Base-by-base conservation (phyloP, 352 stramenopile genomes). In the Peronospora tabacina region DNA sequence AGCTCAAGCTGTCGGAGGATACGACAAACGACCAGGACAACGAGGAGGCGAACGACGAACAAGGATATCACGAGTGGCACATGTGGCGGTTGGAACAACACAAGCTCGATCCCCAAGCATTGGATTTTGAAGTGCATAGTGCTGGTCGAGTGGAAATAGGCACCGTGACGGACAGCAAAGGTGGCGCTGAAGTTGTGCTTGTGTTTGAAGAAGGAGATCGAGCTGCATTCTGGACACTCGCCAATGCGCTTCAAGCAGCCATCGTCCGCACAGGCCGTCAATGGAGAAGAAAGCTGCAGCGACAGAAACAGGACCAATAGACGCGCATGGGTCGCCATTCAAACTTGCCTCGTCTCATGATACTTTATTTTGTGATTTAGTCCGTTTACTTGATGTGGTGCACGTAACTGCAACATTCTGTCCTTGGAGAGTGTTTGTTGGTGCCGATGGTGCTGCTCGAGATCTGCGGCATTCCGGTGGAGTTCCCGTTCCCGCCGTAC, bases 401-500 rank as follows among this genome's bases (percentile, higher is more conserved):
- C 17, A 42, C 36, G 17, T 4, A 28, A 68, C 19, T 57, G 60
- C 55, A 65, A 58, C 54, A 42, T 63, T 49, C 5, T 12, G n/a
- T 11, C n/a, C 22, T 15, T n/a, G 20, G 3, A 38, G 34, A 49
- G 42, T 41, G 39, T 43, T 44, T 34, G 22, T 5, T 26, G 22
- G 2, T 22, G 19, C 33, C 19, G 33, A 5, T 90, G 84, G 82
- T 92, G 50, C 66, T 52, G 62, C 60, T 96, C 35, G 66, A 92
- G 57, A 90, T 97, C 45, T 82, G 78, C 63, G 84, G 83, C 33
- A 83, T 96, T 45, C 44, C 69, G 10, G 87, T 99, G 58, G 85
- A 97, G 54, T 99, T 99, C 61, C 96, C 96, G 17, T 98, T 98
- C 72, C 66, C 84, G 50, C 95, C 96, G 7, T 99, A 99, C 61